Percentiles rank a stretch among this genome's conserved stretches.
Evolutionary conservation across 2,329 filamentous ascomycete species (phyloP).

Genomic region (Aspergillus carbonarius): DNA sequence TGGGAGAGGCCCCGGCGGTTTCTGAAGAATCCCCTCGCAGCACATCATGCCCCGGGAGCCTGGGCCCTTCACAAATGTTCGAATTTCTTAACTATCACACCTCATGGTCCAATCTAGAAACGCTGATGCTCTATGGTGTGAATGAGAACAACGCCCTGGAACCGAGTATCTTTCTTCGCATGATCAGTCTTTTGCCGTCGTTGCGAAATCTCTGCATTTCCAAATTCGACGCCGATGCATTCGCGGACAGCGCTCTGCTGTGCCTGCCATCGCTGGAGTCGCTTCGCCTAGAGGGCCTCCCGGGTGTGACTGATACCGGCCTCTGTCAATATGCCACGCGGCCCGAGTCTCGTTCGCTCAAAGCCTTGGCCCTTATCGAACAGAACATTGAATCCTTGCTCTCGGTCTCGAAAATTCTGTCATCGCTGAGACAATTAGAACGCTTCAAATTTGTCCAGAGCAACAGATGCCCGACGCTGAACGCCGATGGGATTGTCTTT

Average conservation of each 20-base stretch:
- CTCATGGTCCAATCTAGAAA: constrained; percentile 53
- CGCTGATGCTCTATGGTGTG: constrained; percentile 53
- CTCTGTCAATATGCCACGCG: constrained; percentile 53
- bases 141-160: constrained; percentile 48
- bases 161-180: constrained; percentile 55
- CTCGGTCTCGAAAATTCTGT: constrained; percentile 54
- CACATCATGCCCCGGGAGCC: constrained; percentile 40
- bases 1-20: constrained; percentile 47
- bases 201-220: constrained; percentile 56
- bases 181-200: constrained; percentile 53
- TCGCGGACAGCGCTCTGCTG: constrained; percentile 55
- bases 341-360: constrained; percentile 45
- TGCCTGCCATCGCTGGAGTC: constrained; percentile 54
- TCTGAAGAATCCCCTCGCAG: constrained; percentile 39
- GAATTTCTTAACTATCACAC: constrained; percentile 56
- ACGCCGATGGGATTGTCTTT: constrained; percentile 44
- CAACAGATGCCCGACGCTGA: constrained; percentile 48
- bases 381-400: constrained; percentile 53
- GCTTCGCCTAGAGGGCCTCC: constrained; percentile 56
- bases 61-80: constrained; percentile 51
- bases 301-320: constrained; percentile 57
- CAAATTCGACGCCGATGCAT: constrained; percentile 54
- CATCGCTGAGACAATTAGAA: constrained; percentile 46
- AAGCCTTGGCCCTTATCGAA: constrained; percentile 53
- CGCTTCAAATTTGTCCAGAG: constrained; percentile 55